These are phyloP conservation scores for Geranomyces variabilis DNA, from an alignment of 192 early-diverging fungal species.

Conservation along the genomic window DNA sequence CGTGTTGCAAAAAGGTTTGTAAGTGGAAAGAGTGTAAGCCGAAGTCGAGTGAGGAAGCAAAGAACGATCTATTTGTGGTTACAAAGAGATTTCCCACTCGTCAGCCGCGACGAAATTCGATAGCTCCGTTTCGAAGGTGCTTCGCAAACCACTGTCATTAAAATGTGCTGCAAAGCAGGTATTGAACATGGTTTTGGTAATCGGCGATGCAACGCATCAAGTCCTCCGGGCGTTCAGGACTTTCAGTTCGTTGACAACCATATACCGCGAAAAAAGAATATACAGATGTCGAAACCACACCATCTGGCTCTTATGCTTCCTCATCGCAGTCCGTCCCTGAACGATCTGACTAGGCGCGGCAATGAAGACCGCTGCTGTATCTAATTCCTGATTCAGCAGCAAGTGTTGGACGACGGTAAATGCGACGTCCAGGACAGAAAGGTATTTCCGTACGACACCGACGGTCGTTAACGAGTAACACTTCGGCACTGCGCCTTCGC, in stretches of 20 bases:
- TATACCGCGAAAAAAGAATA: constrained; percentile 84
- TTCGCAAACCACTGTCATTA: too few relatives aligned
- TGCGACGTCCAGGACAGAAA: constrained; percentile 47
- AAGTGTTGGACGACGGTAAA: constrained; percentile 25
- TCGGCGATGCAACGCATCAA: too few relatives aligned
- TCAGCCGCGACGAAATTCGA: too few relatives aligned
- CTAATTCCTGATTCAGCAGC: not conserved
- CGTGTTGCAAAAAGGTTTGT: too few relatives aligned
- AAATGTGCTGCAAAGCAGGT: too few relatives aligned
- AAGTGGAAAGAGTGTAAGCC: too few relatives aligned
- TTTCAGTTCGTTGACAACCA: constrained; percentile 77
- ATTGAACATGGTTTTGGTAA: too few relatives aligned
- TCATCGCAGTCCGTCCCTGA: constrained; percentile 30
- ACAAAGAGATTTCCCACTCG: too few relatives aligned
- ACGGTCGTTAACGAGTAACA: constrained; percentile 47
- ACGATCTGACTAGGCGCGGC: constrained; percentile 6
- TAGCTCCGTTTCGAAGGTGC: too few relatives aligned
- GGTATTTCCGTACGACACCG: constrained; percentile 55
- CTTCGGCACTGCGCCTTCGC: constrained; percentile 31
- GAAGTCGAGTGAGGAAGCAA: too few relatives aligned
- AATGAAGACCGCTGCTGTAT: constrained; percentile 6
- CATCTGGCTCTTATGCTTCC: constrained; percentile 76
- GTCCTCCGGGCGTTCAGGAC: not conserved
- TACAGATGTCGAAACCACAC: constrained; percentile 93
- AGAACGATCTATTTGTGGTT: too few relatives aligned